Percentiles rank a stretch among this genome's conserved stretches.
phyloP scores from a whole-genome alignment of 768 basidiomycete genomes.

The Lactifluus subvellereus region DNA sequence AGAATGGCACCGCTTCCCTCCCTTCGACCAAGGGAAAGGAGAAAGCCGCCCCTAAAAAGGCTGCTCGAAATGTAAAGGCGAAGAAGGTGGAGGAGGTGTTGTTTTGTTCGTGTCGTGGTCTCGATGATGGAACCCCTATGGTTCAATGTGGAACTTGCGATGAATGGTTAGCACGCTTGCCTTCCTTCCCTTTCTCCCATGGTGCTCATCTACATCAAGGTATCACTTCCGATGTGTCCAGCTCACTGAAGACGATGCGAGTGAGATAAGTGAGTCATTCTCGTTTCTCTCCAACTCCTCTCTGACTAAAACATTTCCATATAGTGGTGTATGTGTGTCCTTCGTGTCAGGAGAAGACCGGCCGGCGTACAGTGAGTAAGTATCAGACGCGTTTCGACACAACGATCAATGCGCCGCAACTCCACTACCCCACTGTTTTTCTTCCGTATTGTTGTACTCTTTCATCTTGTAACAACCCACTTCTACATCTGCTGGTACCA shows the following conservation, averaged over 20 bases:
- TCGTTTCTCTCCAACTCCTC: conserved; percentile 1
- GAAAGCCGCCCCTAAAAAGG: conserved; percentile 11
- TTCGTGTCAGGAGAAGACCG: conserved; percentile 51
- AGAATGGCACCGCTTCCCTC: conserved; percentile 3
- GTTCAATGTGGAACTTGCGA: conserved; percentile 61
- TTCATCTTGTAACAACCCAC: conserved; percentile 22
- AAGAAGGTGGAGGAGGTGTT: conserved; percentile 24
- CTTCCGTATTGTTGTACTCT: conserved; percentile 23
- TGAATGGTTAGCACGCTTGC: conserved; percentile 49
- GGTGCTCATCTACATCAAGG: conserved; percentile 37
- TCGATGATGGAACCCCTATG: conserved; percentile 76
- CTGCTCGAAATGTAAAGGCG: conserved; percentile 17
- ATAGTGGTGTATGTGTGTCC: conserved; percentile 55
- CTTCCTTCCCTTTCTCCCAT: neutral
- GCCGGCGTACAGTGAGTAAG: conserved; percentile 70
- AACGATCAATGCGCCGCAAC: neutral
- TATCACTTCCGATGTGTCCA: conserved; percentile 72
- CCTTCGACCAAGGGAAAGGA: conserved; percentile 18
- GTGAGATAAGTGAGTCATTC: conserved; percentile 61
- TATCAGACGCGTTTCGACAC: conserved; percentile 33
- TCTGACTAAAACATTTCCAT: neutral
- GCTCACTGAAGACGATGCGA: conserved; percentile 54
- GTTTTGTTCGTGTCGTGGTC: conserved; percentile 56
- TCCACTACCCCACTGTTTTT: conserved; percentile 6
- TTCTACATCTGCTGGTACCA: conserved; percentile 16